phyloP scores from a whole-genome alignment of 495 filamentous ascomycete species.

The Podospora pseudopauciseta region DNA sequence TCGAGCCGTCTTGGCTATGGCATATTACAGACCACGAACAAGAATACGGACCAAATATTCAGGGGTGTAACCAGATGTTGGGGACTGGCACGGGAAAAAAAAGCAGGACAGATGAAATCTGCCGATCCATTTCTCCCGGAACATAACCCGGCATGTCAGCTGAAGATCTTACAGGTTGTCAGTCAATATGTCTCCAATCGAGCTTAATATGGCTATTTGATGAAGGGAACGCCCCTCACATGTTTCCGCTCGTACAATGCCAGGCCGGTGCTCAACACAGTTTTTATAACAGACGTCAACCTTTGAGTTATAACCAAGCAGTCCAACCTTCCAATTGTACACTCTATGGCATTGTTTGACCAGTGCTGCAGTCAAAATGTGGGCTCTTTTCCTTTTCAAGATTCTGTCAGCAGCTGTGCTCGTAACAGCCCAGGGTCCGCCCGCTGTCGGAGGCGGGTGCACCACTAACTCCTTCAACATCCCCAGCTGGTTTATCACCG shows the following conservation, averaged over 20 bases:
- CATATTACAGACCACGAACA: background rate
- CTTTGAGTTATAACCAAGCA: too few relatives aligned
- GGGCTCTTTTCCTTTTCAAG: background rate
- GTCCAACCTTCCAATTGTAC: too few relatives aligned
- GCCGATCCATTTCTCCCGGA: conserved; percentile 9
- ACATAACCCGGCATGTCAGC: conserved; percentile 7
- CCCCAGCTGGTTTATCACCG: conserved; percentile 26
- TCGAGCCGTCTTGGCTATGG: background rate
- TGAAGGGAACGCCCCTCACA: background rate
- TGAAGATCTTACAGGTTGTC: background rate
- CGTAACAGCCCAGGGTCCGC: conserved; percentile 13
- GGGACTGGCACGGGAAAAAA: background rate
- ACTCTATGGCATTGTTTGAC: background rate
- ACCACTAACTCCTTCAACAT: conserved; percentile 25
- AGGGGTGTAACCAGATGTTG: background rate
- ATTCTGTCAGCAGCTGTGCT: conserved; percentile 10
- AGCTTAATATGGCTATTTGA: conserved; percentile 10
- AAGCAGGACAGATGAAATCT: background rate
- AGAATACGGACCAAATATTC: background rate
- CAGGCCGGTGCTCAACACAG: background rate
- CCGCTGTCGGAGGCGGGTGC: conserved; percentile 13
- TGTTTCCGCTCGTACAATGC: background rate
- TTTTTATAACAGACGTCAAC: too few relatives aligned
- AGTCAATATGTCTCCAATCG: conserved; percentile 6
- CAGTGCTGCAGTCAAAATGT: background rate